A percentile compares a stretch with the other conserved stretches of the same genome.
Evolutionary conservation across 2,329 filamentous ascomycete species (phyloP).

Genomic region (Fusarium sp.): DNA sequence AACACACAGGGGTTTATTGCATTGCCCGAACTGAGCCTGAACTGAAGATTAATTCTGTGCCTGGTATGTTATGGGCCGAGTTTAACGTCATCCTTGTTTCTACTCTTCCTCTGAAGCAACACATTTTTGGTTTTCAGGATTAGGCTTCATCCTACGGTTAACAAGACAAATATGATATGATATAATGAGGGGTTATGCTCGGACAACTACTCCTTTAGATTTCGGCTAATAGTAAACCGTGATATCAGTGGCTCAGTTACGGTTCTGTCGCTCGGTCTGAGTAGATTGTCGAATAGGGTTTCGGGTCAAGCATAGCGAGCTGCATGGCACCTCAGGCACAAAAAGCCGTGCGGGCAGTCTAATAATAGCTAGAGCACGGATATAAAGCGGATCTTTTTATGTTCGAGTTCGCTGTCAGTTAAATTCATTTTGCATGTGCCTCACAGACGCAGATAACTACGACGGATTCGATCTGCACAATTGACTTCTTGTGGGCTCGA

Average conservation of each 20-base stretch:
- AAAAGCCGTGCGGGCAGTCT: background rate
- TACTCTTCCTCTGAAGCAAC: background rate
- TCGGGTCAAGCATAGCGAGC: background rate
- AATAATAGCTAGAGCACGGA: constrained; percentile 8
- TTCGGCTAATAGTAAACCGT: background rate
- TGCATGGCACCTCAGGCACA: background rate
- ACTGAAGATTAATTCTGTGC: background rate
- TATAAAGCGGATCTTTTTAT: constrained; percentile 2
- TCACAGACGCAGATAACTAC: constrained; percentile 12
- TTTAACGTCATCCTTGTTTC: background rate
- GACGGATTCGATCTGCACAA: constrained; percentile 13
- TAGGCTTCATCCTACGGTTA: background rate
- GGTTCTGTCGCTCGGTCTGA: background rate
- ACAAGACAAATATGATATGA: background rate
- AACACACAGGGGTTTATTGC: background rate
- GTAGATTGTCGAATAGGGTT: background rate
- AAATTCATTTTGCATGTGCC: constrained; percentile 2
- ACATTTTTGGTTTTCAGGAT: background rate
- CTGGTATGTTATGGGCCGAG: constrained; percentile 26
- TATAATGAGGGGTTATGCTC: constrained; percentile 10
- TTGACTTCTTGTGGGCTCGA: constrained; percentile 10
- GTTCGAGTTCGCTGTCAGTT: background rate
- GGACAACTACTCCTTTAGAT: background rate
- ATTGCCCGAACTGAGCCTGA: constrained; percentile 3
- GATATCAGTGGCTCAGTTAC: background rate